Base-by-base conservation (phyloP, 352 stramenopile species). In the Globisporangium cederbergense region DNA sequence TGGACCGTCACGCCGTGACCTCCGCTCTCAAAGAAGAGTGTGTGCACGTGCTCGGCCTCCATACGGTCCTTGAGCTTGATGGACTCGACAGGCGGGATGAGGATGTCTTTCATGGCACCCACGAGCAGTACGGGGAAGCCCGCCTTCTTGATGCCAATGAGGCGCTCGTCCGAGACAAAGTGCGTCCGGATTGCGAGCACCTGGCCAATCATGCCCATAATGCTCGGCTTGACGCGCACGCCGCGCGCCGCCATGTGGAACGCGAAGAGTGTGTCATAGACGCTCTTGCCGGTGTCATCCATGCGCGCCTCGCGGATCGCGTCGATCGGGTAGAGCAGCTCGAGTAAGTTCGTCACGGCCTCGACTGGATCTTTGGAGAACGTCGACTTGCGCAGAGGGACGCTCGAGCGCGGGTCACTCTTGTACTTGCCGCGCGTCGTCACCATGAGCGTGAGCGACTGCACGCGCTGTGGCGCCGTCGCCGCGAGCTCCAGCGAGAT, bases 401-500 rank as follows among this genome's bases (percentile, higher is more conserved):
- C 66, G 28, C 69, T 78, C 22, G 55, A 67, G 2, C 68, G 74
- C n/a, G 64, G 55, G 30, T 76, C 72, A 0, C 65, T 65, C 8
- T 71, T 73, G 70, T 80, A 87, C 20, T 70, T 71, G 0, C 80
- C 83, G 11, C 74, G 77, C n/a, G 77, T 81, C 22, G 82, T 88
- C 25, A 88, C 82, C 20, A 90, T 63, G 0, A 91, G 71, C 16
- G 79, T 81, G 13, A 91, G 71, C 55, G 81, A 90, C 52, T 75
- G 60, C 5, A 91, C 63, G n/a, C 81, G 69, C 49, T 86, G 60
- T 0, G 76, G 79, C 6, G 79, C 75, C 11, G 60, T 53, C 1
- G 74, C 62, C 1, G 77, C 77, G 4, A 91, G 64, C 60, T 91
- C 80, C 20, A 86, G 72, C 7, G 79, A 67, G 60, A 91, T 90